Conservation (phyloP, 1,284 basidiomycete genomes). For the Cutaneotrichosporon daszewskae region DNA sequence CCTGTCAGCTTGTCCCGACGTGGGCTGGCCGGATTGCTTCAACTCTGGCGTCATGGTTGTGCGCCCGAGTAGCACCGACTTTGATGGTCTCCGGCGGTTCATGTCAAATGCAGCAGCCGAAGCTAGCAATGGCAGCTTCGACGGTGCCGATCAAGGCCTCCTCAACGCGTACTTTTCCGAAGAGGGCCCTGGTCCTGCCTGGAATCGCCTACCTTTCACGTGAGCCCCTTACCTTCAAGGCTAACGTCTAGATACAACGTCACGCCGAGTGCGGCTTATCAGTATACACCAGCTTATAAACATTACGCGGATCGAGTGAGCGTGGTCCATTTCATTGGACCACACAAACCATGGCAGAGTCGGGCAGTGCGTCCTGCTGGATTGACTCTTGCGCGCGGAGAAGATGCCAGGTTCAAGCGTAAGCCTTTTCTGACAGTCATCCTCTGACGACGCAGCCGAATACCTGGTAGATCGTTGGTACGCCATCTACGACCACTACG, state of each 20-base stretch:
- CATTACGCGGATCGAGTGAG: conserved; percentile 84
- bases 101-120: conserved; percentile 3
- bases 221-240: conserved; percentile 13
- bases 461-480: conserved; percentile 83
- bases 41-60: conserved; percentile 93
- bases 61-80: conserved; percentile 73
- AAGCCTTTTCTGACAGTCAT: too few species aligned
- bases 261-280: conserved; percentile 94
- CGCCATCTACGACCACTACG: conserved; percentile 78
- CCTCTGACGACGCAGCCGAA: conserved; percentile 32
- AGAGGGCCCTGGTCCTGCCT: conserved; percentile 62
- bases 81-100: conserved; percentile 59
- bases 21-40: conserved; percentile 98
- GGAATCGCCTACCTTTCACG: conserved; percentile 88
- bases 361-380: conserved; percentile 56
- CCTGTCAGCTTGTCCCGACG: conserved; percentile 81
- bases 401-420: too few species aligned
- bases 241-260: conserved; percentile 66
- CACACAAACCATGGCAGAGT: conserved; percentile 92
- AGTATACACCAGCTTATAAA: conserved; percentile 93
- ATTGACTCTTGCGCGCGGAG: too few species aligned
- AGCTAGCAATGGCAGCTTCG: conserved; percentile 72
- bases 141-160: conserved; percentile 93
- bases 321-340: conserved; percentile 89
- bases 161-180: conserved; percentile 79